Evolutionary conservation across 768 basidiomycete genomes (phyloP), one percentile per base, ranked within the genome.

Genomic region (Leucocoprinus sp.): DNA sequence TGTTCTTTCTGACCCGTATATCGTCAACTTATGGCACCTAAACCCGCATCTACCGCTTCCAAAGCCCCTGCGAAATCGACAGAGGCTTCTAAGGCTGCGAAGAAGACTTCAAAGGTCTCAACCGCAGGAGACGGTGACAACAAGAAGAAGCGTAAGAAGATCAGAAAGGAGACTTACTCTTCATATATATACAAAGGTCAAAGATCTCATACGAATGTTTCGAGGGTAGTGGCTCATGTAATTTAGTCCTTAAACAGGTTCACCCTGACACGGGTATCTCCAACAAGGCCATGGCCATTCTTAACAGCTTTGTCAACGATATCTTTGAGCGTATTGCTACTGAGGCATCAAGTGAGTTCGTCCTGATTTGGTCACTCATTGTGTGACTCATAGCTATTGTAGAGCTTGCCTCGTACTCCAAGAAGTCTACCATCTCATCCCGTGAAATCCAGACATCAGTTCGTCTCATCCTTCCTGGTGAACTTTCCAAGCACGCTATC

Each of bases 221-320:
- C n/a, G 24, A 23, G 14, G 24, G 6, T 41, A n/a, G 8, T 41
- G 22, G 26, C n/a, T 52, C 43, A n/a, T n/a, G n/a, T n/a, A 14
- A 27, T n/a, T 4, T 49, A 90, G 93, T 96, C 54, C 76, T 96
- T 56, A 96, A 88, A 71, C 95, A 96, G 71, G 92, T 96, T 52
- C 93, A 95, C 71, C 95, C 93, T 43, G 93, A 95, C 57, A 95
- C 93, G 42, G 93, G 93, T 83, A 95, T 96, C 76, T 95, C 92
- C 27, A 95, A 91, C 80, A 95, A 95, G 67, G 84, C 85, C 2
- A 90, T 92, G 87, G 83, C 86, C 52, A 92, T 93, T 58, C 69
- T 91, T 34, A 89, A 92, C 74, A 86, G 83, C 23, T 92, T 93
- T 53, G 91, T 93, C 66, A 92, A 93, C 59, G 90, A 92, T 54